Evolutionary conservation across 768 basidiomycete genomes (phyloP), one percentile per base, ranked within the genome.

Genomic region (Infundibulicybe gibba): DNA sequence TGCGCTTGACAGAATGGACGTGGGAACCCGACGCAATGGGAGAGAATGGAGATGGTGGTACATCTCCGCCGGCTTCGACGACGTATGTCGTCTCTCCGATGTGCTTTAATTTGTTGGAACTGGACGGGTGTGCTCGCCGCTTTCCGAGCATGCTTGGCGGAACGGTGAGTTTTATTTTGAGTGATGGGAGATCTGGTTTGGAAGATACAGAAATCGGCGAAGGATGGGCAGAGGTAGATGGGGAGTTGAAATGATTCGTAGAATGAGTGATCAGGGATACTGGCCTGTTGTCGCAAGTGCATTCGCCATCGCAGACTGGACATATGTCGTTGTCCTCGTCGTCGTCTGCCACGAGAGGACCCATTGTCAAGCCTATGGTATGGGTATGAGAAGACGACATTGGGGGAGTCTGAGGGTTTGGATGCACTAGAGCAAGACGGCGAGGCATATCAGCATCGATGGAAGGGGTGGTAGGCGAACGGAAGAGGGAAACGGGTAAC

Each of bases 251-350:
- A 49, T 67, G 62, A 50, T 54, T 54, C 65, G 70, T 71, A 61
- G 69, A 49, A 60, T 64, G 52, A 8, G 69, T 52, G 8, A 49
- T 57, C 43, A 62, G 49, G 38, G 60, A 49, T 49, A 55, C 60
- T 45, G 69, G 61, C 55, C 65, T 71, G 72, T 75, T 80, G 64
- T 68, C 64, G 75, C 89, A 91, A 25, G 86, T 90, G 73, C 89
- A 92, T 61, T 88, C 83, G 60, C 86, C 84, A 74, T 91, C 90
- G 87, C 89, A 92, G 53, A 91, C 87, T 6, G 88, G 89, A 65
- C 89, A 92, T 47, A 91, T 89, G 63, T 90, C 85, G 79, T 80
- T 79, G 75, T 88, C 86, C 61, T 90, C 89, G 66, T 87, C 84
- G 70, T 82, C 80, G 67, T 76, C 72, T 49, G 44, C 60, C 54